These are phyloP conservation scores for Penicillium digitatum DNA, from an alignment of 2,329 filamentous ascomycete genomes.

Conservation along the genomic window DNA sequence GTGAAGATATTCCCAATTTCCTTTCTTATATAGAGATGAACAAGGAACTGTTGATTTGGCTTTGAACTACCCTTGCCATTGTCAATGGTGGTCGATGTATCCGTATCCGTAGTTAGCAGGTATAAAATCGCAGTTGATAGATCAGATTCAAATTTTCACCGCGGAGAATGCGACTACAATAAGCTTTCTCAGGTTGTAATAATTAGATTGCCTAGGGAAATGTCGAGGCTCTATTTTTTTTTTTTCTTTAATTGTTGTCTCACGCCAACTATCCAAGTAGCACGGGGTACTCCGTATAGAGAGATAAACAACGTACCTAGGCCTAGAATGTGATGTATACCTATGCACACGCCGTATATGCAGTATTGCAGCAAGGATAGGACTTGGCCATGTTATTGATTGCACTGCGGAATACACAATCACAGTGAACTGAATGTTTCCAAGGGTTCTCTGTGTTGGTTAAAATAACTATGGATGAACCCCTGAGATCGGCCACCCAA, in stretches of 20 bases:
- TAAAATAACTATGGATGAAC: slow-evolving; percentile 13
- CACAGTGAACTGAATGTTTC: neutral
- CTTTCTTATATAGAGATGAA: neutral
- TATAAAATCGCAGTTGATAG: neutral
- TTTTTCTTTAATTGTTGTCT: slow-evolving; percentile 1
- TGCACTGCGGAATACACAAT: neutral
- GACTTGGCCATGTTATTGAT: neutral
- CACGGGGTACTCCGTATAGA: neutral
- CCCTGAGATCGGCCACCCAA: slow-evolving; percentile 19
- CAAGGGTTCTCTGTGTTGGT: neutral
- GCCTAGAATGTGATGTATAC: neutral
- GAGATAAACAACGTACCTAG: too few species aligned
- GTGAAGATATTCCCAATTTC: slow-evolving; percentile 10
- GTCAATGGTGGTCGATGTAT: too few species aligned
- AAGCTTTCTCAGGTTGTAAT: neutral
- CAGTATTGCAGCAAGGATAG: neutral
- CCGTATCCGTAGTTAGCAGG: neutral
- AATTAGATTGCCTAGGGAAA: neutral
- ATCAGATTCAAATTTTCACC: neutral
- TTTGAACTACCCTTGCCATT: neutral
- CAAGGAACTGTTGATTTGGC: neutral
- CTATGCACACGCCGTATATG: neutral
- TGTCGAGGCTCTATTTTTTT: neutral
- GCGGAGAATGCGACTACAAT: neutral
- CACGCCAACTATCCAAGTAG: neutral